Conservation (phyloP, 2,329 filamentous ascomycete species). For the Fusarium miscanthi region DNA sequence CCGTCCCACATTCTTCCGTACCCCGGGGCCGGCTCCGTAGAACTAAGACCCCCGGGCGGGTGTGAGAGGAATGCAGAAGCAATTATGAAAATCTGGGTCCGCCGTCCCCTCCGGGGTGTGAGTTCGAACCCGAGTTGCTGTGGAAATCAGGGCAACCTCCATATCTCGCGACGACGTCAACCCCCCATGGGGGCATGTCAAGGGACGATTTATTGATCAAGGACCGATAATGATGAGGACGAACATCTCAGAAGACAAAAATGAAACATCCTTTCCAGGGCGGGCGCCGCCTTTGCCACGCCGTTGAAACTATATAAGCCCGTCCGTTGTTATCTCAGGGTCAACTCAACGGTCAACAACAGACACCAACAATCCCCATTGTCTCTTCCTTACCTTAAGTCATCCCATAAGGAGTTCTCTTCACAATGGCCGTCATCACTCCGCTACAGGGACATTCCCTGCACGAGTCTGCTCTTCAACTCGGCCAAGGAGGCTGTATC, state of each 20-base stretch:
- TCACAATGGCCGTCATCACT: constrained; percentile 16
- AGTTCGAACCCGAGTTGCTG: constrained; percentile 27
- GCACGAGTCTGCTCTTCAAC: neutral
- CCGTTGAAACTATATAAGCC: constrained; percentile 37
- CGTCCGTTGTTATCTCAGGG: constrained; percentile 32
- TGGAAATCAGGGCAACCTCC: constrained; percentile 35
- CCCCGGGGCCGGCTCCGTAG: constrained; percentile 38
- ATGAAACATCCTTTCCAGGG: constrained; percentile 31
- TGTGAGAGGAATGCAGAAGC: constrained; percentile 41
- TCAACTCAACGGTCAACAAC: constrained; percentile 30
- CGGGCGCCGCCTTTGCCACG: constrained; percentile 24
- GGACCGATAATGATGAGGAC: constrained; percentile 18
- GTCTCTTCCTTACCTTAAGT: constrained; percentile 12
- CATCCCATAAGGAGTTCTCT: neutral
- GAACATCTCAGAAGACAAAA: constrained; percentile 12
- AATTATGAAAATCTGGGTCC: constrained; percentile 26
- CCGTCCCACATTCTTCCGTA: constrained; percentile 42
- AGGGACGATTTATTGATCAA: constrained; percentile 14
- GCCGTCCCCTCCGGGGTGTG: constrained; percentile 8
- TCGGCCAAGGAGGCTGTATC: constrained; percentile 36
- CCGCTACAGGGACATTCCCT: constrained; percentile 6
- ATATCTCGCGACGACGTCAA: constrained; percentile 27
- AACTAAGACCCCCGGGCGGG: constrained; percentile 15
- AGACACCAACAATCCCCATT: constrained; percentile 31
- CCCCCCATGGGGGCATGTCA: constrained; percentile 14